These are phyloP conservation scores for Suhomyces sp. DNA, from an alignment of 805 yeast genomes.

Conservation along the genomic window DNA sequence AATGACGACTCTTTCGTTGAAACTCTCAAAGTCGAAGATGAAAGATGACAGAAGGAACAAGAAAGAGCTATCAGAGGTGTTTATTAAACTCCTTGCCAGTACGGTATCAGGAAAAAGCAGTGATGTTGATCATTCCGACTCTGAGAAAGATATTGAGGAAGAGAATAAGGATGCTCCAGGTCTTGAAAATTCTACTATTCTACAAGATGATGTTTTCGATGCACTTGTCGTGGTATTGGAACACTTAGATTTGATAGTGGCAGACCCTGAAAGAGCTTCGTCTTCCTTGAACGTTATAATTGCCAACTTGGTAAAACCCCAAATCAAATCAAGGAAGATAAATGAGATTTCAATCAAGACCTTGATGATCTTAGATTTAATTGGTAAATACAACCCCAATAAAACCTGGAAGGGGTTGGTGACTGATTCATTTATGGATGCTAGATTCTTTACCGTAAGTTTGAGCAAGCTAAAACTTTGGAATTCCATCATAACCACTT, in stretches of 20 bases:
- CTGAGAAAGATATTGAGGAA: conserved; percentile 12
- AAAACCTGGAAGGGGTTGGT: conserved; percentile 65
- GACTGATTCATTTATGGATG: conserved; percentile 62
- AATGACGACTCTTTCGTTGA: conserved; percentile 49
- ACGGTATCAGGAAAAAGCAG: conserved; percentile 7
- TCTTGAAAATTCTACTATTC: conserved; percentile 5
- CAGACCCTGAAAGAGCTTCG: conserved; percentile 61
- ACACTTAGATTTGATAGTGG: conserved; percentile 39
- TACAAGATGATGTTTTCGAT: conserved; percentile 44
- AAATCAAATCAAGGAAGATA: conserved; percentile 44
- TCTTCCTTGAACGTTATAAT: conserved; percentile 51
- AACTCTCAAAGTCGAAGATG: conserved; percentile 55
- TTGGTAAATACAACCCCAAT: conserved; percentile 34
- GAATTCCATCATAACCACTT: conserved; percentile 53
- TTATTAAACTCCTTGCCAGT: conserved; percentile 26
- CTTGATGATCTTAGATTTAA: conserved; percentile 42
- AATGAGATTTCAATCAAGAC: conserved; percentile 38
- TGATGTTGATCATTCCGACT: conserved; percentile 13
- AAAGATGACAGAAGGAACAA: conserved; percentile 61
- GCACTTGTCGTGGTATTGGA: conserved; percentile 32
- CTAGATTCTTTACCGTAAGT: conserved; percentile 47
- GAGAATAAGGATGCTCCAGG: conserved; percentile 6
- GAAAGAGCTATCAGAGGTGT: conserved; percentile 49
- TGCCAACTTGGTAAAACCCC: conserved; percentile 52
- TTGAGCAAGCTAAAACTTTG: conserved; percentile 38